Conservation (phyloP, 2,329 filamentous ascomycete species). For the Trichoderma sp. region DNA sequence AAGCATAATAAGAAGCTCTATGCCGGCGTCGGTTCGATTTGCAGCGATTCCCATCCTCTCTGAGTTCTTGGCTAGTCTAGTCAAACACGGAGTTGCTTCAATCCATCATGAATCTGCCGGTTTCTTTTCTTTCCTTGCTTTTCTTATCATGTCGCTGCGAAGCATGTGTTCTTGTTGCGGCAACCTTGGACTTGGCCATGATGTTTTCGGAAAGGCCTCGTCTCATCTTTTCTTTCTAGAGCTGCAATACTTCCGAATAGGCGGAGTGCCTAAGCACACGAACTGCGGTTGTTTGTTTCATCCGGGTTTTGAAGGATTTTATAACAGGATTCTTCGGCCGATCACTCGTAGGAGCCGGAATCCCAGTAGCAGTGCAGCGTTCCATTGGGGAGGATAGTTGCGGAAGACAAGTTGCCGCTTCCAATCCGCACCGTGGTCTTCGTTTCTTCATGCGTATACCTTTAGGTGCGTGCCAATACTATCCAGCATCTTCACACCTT, state of each 20-base stretch:
- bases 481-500: no score
- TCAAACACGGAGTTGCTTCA: background rate
- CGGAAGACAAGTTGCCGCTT: no score
- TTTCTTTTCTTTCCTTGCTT: background rate
- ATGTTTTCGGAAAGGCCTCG: background rate
- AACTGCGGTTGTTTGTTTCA: background rate
- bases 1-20: slow-evolving; percentile 24
- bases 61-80: background rate
- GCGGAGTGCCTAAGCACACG: no score
- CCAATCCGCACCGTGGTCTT: no score
- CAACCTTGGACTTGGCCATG: background rate
- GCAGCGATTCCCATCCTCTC: background rate
- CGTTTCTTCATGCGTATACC: no score
- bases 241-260: no score
- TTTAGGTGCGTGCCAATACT: no score
- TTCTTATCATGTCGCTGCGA: background rate
- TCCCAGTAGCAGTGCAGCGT: no score
- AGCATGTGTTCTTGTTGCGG: background rate
- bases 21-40: slow-evolving; percentile 5
- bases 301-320: background rate
- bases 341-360: no score
- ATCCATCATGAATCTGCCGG: background rate
- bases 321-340: no score
- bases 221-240: background rate
- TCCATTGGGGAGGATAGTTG: no score